A percentile compares a stretch with the other conserved stretches of the same genome.
Conservation (phyloP, 805 yeast species). For the Ogataea nonfermentans region DNA sequence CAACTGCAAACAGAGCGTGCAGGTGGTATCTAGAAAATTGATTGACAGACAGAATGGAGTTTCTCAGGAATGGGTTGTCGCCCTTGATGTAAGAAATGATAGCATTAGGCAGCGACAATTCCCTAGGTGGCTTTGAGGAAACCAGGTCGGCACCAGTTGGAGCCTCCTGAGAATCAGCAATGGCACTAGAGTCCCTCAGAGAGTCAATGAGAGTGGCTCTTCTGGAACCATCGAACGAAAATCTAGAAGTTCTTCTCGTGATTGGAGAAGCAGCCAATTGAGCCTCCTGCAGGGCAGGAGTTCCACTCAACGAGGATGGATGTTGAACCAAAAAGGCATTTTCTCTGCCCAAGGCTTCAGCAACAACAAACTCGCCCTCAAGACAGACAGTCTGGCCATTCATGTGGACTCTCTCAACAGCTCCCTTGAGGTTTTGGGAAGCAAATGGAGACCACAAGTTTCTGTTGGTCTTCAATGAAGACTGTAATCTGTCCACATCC, state of each 20-base stretch:
- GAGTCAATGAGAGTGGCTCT: conserved; percentile 33
- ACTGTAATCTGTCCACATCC: conserved; percentile 67
- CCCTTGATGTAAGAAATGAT: conserved; percentile 72
- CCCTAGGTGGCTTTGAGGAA: conserved; percentile 69
- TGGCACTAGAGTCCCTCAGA: conserved; percentile 35
- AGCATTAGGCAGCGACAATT: conserved; percentile 75
- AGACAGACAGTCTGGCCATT: conserved; percentile 77
- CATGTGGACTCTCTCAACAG: conserved; percentile 84
- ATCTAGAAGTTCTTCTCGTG: conserved; percentile 43
- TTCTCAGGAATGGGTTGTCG: conserved; percentile 88
- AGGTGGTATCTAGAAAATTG: conserved; percentile 85
- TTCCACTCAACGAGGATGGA: conserved; percentile 34
- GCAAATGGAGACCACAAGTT: conserved; percentile 56
- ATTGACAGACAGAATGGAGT: conserved; percentile 82
- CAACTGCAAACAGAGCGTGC: conserved; percentile 91
- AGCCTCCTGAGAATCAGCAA: conserved; percentile 43
- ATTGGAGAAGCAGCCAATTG: conserved; percentile 34
- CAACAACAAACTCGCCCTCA: conserved; percentile 71
- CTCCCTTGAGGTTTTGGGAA: conserved; percentile 61
- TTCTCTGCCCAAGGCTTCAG: conserved; percentile 62
- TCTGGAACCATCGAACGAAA: conserved; percentile 47
- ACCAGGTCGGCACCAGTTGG: conserved; percentile 67
- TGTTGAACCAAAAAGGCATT: conserved; percentile 46
- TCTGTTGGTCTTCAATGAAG: conserved; percentile 39
- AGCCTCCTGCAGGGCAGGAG: conserved; percentile 32